A percentile compares a stretch with the other conserved stretches of the same genome.
phyloP scores from a whole-genome alignment of 371 early-diverging fungal species.

The Basidiobolus meristosporus region DNA sequence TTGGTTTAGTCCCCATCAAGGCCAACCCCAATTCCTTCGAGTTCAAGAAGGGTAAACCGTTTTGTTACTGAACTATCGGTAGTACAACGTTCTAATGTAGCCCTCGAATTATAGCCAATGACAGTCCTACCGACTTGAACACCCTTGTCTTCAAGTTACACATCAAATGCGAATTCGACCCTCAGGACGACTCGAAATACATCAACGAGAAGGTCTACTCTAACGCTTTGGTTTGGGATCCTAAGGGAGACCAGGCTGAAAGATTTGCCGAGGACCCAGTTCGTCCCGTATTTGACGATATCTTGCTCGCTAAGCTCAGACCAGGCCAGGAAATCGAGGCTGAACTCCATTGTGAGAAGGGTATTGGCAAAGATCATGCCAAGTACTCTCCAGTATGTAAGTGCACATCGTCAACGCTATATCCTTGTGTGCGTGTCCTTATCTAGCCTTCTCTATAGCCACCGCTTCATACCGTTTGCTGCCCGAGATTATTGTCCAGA shows the following conservation, averaged over 20 bases:
- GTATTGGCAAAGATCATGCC: constrained; percentile 91
- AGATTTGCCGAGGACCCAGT: constrained; percentile 41
- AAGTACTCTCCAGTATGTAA: constrained; percentile 93
- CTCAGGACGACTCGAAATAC: too few relatives aligned
- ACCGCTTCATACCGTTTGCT: constrained; percentile 92
- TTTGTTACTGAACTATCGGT: neutral
- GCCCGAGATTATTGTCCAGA: constrained; percentile 76
- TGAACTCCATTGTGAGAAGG: constrained; percentile 84
- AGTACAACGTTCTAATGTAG: neutral
- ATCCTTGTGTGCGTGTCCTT: too few relatives aligned
- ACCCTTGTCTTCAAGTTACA: constrained; percentile 84
- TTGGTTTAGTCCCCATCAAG: constrained; percentile 92
- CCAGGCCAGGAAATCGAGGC: constrained; percentile 73
- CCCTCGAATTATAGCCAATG: constrained; percentile 18
- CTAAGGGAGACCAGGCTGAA: constrained; percentile 75
- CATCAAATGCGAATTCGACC: constrained; percentile 50
- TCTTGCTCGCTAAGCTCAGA: constrained; percentile 87
- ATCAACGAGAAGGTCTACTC: constrained; percentile 72
- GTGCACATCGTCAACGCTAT: constrained; percentile 3
- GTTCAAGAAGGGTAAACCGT: constrained; percentile 30
- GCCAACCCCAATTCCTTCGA: constrained; percentile 67
- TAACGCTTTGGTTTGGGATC: constrained; percentile 64
- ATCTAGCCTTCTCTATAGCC: constrained; percentile 13
- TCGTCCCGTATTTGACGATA: constrained; percentile 65
- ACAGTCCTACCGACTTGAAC: constrained; percentile 71